These are phyloP conservation scores for Paracoccidioides lutzii DNA, from an alignment of 2,329 filamentous ascomycete genomes.

Conservation along the genomic window DNA sequence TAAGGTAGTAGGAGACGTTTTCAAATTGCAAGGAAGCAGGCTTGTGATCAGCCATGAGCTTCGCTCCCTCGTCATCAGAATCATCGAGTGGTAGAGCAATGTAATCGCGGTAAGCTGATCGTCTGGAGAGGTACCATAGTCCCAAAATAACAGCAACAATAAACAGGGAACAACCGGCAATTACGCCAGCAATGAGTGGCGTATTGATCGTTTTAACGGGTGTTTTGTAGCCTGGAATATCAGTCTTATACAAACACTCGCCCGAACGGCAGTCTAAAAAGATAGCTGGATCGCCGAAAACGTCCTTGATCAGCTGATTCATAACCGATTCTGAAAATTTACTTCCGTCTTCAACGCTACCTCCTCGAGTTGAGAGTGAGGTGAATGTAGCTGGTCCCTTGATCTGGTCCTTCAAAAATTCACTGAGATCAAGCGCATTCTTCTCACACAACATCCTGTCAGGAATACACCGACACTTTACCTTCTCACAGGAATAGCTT, in stretches of 20 bases:
- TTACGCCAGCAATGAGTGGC: constrained; percentile 84
- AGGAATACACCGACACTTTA: constrained; percentile 76
- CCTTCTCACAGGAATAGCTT: constrained; percentile 69
- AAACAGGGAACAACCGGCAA: constrained; percentile 73
- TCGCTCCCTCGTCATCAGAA: constrained; percentile 72
- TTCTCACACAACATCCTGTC: constrained; percentile 91
- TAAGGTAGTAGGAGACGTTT: constrained; percentile 73
- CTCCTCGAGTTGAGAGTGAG: constrained; percentile 45
- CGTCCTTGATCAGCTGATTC: constrained; percentile 72
- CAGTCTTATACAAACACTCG: constrained; percentile 85
- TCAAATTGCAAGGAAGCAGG: constrained; percentile 81
- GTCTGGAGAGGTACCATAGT: constrained; percentile 78
- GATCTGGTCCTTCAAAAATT: constrained; percentile 73
- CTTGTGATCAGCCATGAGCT: constrained; percentile 83
- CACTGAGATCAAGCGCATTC: constrained; percentile 76
- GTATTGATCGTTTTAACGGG: constrained; percentile 95
- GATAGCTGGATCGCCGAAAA: constrained; percentile 90
- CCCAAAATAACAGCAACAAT: constrained; percentile 72
- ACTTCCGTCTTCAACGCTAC: constrained; percentile 55
- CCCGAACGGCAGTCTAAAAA: constrained; percentile 68
- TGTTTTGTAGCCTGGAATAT: constrained; percentile 78
- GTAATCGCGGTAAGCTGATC: constrained; percentile 47
- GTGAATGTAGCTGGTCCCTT: constrained; percentile 77
- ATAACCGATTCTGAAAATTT: constrained; percentile 83
- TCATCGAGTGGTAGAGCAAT: constrained; percentile 75